Percentiles rank a stretch among this genome's conserved stretches.
phyloP scores from a whole-genome alignment of 768 basidiomycete genomes.

The Cantharellus cinnabarinus region DNA sequence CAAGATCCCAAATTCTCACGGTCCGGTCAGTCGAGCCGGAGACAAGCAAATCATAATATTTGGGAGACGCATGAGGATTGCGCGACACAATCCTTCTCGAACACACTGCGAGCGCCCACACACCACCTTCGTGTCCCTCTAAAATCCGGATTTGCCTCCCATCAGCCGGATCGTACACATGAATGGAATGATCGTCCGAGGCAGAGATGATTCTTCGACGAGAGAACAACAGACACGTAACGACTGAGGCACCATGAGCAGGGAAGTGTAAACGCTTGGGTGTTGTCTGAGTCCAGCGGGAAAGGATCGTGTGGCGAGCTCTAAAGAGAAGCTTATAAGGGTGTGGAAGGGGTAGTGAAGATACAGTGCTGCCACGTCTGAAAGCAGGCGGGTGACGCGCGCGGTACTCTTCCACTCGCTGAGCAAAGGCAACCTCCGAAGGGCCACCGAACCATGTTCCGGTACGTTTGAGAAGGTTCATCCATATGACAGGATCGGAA shows the following conservation, averaged over 20 bases:
- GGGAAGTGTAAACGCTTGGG: conserved; percentile 67
- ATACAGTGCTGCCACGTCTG: background rate
- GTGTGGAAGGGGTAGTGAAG: conserved; percentile 48
- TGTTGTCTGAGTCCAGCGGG: conserved; percentile 19
- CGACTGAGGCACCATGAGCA: conserved; percentile 75
- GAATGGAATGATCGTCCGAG: conserved; percentile 92
- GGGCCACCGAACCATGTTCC: conserved; percentile 80
- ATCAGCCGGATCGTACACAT: conserved; percentile 75
- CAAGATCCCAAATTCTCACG: conserved; percentile 77
- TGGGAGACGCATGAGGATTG: background rate
- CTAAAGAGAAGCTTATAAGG: conserved; percentile 90
- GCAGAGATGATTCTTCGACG: conserved; percentile 89
- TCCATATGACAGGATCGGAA: conserved; percentile 77
- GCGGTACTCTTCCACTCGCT: conserved; percentile 44
- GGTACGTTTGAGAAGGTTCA: conserved; percentile 61
- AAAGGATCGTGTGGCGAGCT: conserved; percentile 60
- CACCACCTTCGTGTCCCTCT: conserved; percentile 24
- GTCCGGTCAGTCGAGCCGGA: conserved; percentile 89
- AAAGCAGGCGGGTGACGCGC: conserved; percentile 15
- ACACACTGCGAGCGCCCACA: conserved; percentile 23
- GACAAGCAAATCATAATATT: conserved; percentile 28
- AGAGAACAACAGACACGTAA: conserved; percentile 92
- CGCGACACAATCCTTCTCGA: conserved; percentile 20
- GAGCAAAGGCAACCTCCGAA: conserved; percentile 62
- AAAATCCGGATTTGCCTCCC: conserved; percentile 50